Base-by-base conservation (phyloP, 2,329 filamentous ascomycete genomes). In the Blumeria hordei region DNA sequence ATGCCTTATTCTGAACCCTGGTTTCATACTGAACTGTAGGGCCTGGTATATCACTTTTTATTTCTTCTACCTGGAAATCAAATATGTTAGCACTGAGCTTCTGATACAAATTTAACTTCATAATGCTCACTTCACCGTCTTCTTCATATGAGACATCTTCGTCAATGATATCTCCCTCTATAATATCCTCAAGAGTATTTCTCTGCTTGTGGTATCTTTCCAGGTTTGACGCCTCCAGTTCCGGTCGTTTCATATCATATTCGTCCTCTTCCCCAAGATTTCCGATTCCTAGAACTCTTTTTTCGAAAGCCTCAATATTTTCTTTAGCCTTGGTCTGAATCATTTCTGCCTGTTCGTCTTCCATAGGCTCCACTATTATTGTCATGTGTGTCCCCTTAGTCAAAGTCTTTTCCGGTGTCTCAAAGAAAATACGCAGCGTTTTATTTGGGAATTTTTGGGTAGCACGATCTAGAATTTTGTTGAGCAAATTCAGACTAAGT, bases 321-420 rank as follows among this genome's bases (percentile, higher is more conserved):
- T 72, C 76, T 59, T 78, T 77, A 56, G 77, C 80, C 12, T 73
- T 73, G 21, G 72, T 75, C 65, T 96, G 90, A n/a, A 92, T 84
- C 11, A 69, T 67, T 16, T 82, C 70, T 58, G 93, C 85, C 54
- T 86, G 74, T 5, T 80, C 74, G 5, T 85, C 75, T 0, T 76
- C 76, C 54, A 96, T 80, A 3, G 92, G 88, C 66, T 94, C 83
- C 12, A 82, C 88, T 64, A 94, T 94, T 54, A 96, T 78, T 64
- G 94, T 90, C 77, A 94, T 88, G 62, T 83, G 80, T 0, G 83
- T 76, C 9, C 57, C 58, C 7, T 43, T 18, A 1, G 67, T 67
- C 34, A 16, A 11, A 8, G 14, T 34, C 10, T 63, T 64, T 55
- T 75, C 71, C 57, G 85, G 76, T 0, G 88, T 85, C 66, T 95